phyloP scores from a whole-genome alignment of 306 rosid species.

The Begonia masoniana region DNA sequence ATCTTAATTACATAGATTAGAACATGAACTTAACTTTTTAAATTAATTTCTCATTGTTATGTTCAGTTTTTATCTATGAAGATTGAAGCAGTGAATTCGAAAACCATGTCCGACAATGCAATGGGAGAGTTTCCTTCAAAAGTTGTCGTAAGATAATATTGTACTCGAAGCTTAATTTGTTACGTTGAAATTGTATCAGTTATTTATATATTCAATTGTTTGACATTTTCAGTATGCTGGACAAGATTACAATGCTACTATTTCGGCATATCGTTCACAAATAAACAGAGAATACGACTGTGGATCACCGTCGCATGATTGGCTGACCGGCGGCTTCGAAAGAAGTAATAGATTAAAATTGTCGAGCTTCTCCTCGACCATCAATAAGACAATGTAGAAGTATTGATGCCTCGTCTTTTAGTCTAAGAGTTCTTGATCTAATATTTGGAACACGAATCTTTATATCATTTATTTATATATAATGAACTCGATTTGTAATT shows the following conservation, averaged over 20 bases:
- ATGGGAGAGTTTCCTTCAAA: conserved; percentile 63
- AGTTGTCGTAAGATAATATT: conserved; percentile 24
- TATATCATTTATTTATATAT: too few species aligned
- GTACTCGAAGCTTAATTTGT: too few species aligned
- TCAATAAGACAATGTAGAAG: too few species aligned
- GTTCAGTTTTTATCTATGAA: conserved; percentile 89
- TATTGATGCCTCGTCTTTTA: too few species aligned
- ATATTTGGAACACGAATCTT: too few species aligned
- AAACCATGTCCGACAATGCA: conserved; percentile 31
- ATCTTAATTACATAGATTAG: too few species aligned
- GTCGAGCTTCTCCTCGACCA: too few species aligned
- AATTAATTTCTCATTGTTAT: neutral
- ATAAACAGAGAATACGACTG: conserved; percentile 59
- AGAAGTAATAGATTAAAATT: conserved; percentile 9
- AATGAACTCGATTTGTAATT: too few species aligned
- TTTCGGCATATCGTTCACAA: conserved; percentile 52
- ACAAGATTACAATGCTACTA: conserved; percentile 49
- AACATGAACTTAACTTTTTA: too few species aligned
- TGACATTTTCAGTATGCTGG: conserved; percentile 40
- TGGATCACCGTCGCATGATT: conserved; percentile 85
- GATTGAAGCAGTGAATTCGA: conserved; percentile 80
- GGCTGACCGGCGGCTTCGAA: conserved; percentile 73
- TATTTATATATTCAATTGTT: conserved; percentile 6
- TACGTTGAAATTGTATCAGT: too few species aligned
- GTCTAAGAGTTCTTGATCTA: too few species aligned